Evolutionary conservation across 345 rosid species (phyloP), one percentile per base, ranked within the genome.

Genomic region (Bruguiera gymnorhiza): DNA sequence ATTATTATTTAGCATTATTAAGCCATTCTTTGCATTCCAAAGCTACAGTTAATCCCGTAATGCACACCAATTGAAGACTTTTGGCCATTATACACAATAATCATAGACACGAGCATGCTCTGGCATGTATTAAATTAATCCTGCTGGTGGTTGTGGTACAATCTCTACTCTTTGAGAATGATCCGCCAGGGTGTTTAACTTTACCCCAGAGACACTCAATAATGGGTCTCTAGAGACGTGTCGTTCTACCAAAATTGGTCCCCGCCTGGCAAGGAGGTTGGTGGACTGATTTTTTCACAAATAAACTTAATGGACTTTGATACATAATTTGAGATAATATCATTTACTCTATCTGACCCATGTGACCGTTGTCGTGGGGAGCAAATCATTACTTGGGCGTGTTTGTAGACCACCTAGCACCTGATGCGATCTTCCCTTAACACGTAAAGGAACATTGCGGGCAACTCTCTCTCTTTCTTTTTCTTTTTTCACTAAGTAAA

Each of bases 331-430:
- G 66, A 55, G 57, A 68, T 46, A 66, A 57, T 71, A 34, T 50
- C 58, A 69, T 71, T 74, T 53, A 55, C 73, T 70, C 69, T 75
- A 78, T 75, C 50, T 43, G 78, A 67, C 61, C 59, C 60, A 70
- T 73, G 67, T 80, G 86, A 77, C 69, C 63, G 1, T 66, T 71
- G 69, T 46, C 51, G 24, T 37, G 70, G 83, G 86, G 81, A 70
- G 65, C 83, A 77, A 58, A 72, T 69, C 69, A 66, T 55, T 66
- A 16, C 50, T 43, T 11, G 0, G 11, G 39, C 63, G 46, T 75
- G 86, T 75, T 77, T 51, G 73, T 63, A 16, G 34, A 37, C 21
- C 55, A 68, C 50, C 50, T 13, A 18, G 5, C 50, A 43, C 50
- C 50, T 11, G 50, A 43, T 43, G 50, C 0, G 18, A 43, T 43